These are phyloP conservation scores for Xerocomus potaroensis DNA, from an alignment of 768 basidiomycete genomes.

Conservation along the genomic window DNA sequence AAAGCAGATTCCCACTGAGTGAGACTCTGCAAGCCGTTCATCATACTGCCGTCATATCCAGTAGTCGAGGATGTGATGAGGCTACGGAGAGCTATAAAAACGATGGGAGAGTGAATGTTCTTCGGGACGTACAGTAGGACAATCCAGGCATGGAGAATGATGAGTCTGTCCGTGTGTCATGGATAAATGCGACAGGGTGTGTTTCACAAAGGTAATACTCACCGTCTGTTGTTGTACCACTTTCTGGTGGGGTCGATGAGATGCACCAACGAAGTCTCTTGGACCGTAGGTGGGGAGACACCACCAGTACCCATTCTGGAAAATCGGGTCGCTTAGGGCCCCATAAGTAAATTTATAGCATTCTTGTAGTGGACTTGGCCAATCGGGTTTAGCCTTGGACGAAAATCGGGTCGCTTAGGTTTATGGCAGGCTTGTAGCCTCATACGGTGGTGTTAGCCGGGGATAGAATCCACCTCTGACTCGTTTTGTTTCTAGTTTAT, in stretches of 20 bases:
- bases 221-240: constrained; percentile 78
- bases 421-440: too few relatives aligned
- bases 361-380: too few relatives aligned
- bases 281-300: constrained; percentile 28
- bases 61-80: constrained; percentile 73
- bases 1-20: constrained; percentile 62
- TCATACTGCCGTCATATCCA: constrained; percentile 74
- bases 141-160: constrained; percentile 66
- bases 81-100: constrained; percentile 26
- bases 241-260: constrained; percentile 62
- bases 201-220: constrained; percentile 8
- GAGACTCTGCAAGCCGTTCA: constrained; percentile 75
- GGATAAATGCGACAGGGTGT: background rate
- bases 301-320: constrained; percentile 58
- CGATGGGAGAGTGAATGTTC: too few relatives aligned
- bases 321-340: too few relatives aligned
- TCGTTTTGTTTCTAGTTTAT: too few relatives aligned
- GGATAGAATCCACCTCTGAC: too few relatives aligned
- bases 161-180: constrained; percentile 37
- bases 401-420: too few relatives aligned
- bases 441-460: too few relatives aligned
- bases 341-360: too few relatives aligned
- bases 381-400: too few relatives aligned
- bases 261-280: constrained; percentile 41
- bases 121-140: constrained; percentile 50